These are phyloP conservation scores for Chenopodium suecicum DNA, from an alignment of 148 eudicot genomes.

Conservation along the genomic window DNA sequence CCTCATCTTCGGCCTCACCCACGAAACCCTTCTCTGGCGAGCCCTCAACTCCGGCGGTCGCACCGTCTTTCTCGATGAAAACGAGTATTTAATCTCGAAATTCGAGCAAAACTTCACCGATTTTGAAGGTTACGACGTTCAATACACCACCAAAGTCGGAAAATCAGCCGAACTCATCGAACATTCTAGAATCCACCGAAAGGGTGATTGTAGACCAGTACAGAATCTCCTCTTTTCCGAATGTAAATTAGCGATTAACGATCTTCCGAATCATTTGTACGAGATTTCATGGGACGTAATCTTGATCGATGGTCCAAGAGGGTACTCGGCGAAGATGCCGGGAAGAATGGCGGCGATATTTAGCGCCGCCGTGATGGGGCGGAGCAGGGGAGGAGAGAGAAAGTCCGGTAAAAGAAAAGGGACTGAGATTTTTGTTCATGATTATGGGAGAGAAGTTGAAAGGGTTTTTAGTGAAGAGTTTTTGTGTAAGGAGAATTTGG, in stretches of 20 bases:
- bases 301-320: slow-evolving; percentile 79
- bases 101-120: slow-evolving; percentile 48
- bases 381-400: slow-evolving; percentile 41
- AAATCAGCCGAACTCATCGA: slow-evolving; percentile 37
- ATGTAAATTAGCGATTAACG: slow-evolving; percentile 69
- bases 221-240: slow-evolving; percentile 83
- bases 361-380: slow-evolving; percentile 69
- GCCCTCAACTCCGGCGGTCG: slow-evolving; percentile 60
- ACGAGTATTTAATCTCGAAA: slow-evolving; percentile 40
- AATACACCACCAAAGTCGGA: slow-evolving; percentile 53
- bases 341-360: slow-evolving; percentile 77
- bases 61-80: slow-evolving; percentile 74
- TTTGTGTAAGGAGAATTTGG: slow-evolving; percentile 74
- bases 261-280: slow-evolving; percentile 76
- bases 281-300: slow-evolving; percentile 73
- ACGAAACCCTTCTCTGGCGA: slow-evolving; percentile 79
- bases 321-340: slow-evolving; percentile 48
- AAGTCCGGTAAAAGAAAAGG: not conserved
- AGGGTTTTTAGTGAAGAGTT: slow-evolving; percentile 67
- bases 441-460: slow-evolving; percentile 69
- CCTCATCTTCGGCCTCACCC: slow-evolving; percentile 82
- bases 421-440: slow-evolving; percentile 87
- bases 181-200: slow-evolving; percentile 28
- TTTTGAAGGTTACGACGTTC: slow-evolving; percentile 78
- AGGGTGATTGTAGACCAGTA: slow-evolving; percentile 53